A percentile compares a stretch with the other conserved stretches of the same genome.
phyloP scores from a whole-genome alignment of 2,329 filamentous ascomycete species.

The Xylariales sp. region DNA sequence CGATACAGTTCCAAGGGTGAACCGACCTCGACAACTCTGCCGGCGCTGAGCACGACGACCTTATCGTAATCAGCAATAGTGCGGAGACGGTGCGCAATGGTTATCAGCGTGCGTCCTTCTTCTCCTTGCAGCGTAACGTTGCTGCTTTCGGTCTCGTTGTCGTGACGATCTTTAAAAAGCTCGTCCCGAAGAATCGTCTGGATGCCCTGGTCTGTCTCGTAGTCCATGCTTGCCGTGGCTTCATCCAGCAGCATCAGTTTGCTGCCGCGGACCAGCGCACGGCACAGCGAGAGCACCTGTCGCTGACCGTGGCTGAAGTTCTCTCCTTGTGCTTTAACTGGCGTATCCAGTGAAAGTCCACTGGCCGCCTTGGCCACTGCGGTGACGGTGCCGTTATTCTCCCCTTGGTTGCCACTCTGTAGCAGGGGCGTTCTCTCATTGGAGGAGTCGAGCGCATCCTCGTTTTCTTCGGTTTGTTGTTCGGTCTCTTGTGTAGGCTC shows the following conservation, averaged over 20 bases:
- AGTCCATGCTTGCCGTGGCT: constrained; percentile 74
- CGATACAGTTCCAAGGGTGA: constrained; percentile 59
- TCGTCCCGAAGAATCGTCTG: constrained; percentile 69
- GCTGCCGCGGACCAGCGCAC: constrained; percentile 65
- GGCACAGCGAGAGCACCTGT: constrained; percentile 70
- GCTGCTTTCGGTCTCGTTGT: too few species aligned
- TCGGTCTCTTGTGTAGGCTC: too few species aligned
- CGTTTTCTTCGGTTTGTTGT: background rate
- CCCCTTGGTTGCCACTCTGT: too few species aligned
- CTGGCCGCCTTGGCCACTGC: too few species aligned
- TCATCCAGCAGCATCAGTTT: constrained; percentile 79
- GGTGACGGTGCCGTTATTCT: too few species aligned
- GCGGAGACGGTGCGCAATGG: constrained; percentile 73
- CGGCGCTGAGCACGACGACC: constrained; percentile 67
- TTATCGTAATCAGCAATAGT: constrained; percentile 75
- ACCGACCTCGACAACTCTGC: constrained; percentile 63
- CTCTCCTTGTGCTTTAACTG: constrained; percentile 69
- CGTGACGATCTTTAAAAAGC: constrained; percentile 62
- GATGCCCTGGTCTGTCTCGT: constrained; percentile 69
- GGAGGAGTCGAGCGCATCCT: too few species aligned
- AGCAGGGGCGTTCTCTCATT: too few species aligned
- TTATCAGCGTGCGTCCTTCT: constrained; percentile 68
- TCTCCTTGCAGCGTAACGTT: too few species aligned
- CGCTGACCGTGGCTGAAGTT: constrained; percentile 74
- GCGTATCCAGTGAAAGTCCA: constrained; percentile 36